Conservation (phyloP, 202 grass and related monocot genomes). For the Saccharum hybrid region DNA sequence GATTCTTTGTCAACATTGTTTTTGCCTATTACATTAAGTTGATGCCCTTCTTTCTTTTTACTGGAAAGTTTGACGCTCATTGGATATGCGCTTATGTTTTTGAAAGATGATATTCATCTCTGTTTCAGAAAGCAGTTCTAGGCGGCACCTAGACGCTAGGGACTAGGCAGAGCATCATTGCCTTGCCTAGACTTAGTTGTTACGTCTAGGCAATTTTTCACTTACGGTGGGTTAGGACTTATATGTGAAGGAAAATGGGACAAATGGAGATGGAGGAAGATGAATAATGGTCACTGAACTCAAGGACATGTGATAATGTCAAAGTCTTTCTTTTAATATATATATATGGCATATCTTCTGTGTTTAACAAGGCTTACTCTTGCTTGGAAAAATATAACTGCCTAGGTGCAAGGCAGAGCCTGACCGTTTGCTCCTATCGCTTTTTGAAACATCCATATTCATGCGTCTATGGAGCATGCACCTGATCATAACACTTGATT, state of each 20-base stretch:
- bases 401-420: background rate
- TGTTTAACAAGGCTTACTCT: background rate
- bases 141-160: background rate
- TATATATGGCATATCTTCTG: background rate
- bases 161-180: background rate
- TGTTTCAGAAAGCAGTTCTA: background rate
- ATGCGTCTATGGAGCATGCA: slow-evolving; percentile 12
- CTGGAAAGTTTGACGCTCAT: background rate
- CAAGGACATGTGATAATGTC: background rate
- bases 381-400: background rate
- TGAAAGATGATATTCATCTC: background rate
- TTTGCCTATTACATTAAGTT: slow-evolving; percentile 10
- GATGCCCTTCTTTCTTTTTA: background rate
- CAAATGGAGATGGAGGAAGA: background rate
- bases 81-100: background rate
- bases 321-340: background rate
- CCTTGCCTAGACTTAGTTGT: background rate
- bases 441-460: slow-evolving; percentile 23
- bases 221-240: background rate
- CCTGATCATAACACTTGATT: slow-evolving; percentile 23
- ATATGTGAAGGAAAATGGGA: background rate
- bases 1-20: background rate
- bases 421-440: background rate
- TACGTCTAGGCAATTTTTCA: background rate
- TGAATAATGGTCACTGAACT: background rate